Conservation (phyloP, 106 monocot species). For the Platanthera zijinensis region DNA sequence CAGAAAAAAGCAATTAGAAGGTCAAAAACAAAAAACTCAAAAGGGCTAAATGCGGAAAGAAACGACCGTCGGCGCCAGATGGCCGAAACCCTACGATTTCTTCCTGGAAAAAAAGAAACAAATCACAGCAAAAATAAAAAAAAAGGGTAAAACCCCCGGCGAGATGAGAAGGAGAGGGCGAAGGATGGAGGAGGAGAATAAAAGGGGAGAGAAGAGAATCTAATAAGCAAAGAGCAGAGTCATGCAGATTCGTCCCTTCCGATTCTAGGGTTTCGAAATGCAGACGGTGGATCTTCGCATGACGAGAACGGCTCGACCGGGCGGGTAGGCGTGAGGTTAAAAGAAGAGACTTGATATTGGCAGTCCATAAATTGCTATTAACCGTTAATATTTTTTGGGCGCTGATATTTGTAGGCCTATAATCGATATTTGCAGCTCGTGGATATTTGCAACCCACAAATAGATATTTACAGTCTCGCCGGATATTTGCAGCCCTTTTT, state of each 20-base stretch:
- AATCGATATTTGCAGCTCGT: too few relatives aligned
- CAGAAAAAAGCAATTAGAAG: constrained; percentile 15
- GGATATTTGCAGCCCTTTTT: too few relatives aligned
- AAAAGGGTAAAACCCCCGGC: neutral
- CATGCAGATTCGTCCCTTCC: constrained; percentile 1
- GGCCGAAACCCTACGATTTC: constrained; percentile 1
- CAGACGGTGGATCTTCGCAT: neutral
- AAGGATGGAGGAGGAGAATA: neutral
- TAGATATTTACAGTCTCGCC: too few relatives aligned
- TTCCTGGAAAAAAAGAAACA: constrained; percentile 6
- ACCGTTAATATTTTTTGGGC: too few relatives aligned
- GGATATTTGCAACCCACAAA: too few relatives aligned
- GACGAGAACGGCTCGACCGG: neutral
- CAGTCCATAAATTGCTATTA: neutral
- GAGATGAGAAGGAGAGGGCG: neutral
- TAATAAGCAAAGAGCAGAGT: neutral
- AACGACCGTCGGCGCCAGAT: neutral
- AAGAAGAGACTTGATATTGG: neutral
- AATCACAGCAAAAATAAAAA: neutral
- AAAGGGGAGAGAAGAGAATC: neutral
- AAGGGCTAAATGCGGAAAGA: neutral
- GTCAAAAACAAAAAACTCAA: neutral
- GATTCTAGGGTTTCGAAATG: constrained; percentile 7
- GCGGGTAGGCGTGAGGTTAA: neutral
- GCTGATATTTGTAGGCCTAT: too few relatives aligned